These are phyloP conservation scores for Hymenoscyphus fraxineus DNA, from an alignment of 2,329 filamentous ascomycete species.

Conservation along the genomic window DNA sequence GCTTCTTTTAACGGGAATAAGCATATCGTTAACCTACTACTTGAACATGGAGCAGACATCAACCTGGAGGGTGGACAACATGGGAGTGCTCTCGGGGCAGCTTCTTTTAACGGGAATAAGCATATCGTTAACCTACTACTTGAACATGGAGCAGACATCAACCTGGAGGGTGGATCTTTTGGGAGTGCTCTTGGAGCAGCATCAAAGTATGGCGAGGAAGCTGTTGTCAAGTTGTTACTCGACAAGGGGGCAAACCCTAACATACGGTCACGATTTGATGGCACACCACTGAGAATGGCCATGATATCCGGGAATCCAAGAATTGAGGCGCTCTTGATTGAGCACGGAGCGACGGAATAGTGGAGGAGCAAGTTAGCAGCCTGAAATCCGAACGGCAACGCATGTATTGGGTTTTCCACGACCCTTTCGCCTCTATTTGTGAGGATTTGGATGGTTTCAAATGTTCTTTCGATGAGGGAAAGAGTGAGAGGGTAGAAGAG, in stretches of 20 bases:
- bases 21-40: no score
- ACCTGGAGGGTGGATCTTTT: not conserved
- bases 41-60: no score
- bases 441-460: not conserved
- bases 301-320: not conserved
- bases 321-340: not conserved
- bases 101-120: no score
- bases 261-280: not conserved
- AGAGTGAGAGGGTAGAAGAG: not conserved
- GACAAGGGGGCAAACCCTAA: not conserved
- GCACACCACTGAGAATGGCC: not conserved
- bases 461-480: no score
- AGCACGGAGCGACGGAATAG: not conserved
- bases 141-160: constrained; percentile 1
- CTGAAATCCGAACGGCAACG: not conserved
- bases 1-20: no score
- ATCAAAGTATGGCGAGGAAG: not conserved
- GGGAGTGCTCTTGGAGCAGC: not conserved
- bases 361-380: not conserved
- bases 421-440: not conserved
- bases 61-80: no score
- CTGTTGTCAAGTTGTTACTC: not conserved
- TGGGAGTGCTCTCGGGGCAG: no score
- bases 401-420: not conserved
- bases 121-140: not conserved